Base-by-base conservation (phyloP, 2,329 filamentous ascomycete genomes). In the Colletotrichum graminicola region DNA sequence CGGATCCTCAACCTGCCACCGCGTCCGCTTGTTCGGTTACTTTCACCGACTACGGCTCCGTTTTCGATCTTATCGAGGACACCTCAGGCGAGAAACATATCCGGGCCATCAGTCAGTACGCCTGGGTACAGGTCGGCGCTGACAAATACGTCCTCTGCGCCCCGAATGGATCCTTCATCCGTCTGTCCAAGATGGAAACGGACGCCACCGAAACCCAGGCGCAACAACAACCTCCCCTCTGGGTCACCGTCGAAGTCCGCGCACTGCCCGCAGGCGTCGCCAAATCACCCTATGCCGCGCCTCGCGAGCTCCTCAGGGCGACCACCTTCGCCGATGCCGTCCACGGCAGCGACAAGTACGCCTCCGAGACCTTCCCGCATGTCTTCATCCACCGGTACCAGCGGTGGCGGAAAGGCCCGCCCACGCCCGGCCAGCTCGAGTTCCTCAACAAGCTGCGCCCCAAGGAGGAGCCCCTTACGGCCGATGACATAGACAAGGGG, bases 1-100 rank as follows among this genome's bases (percentile, higher is more conserved):
- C 73, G 12, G 54, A 47, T 8, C 14, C 39, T 21, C 32, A 59
- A 4, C 3, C 66, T 41, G 29, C 52, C 36, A 49, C 54, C 14
- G 60, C 39, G 36, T 45, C 23, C n/a, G 73, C 79, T 32, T 79
- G 78, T 5, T 87, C 85, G 26, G 83, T 98, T 39, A 92, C 89
- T 0, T 97, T 98, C 77, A 95, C 93, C 10, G 94, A 97, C 76
- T 99, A 98, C 79, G 92, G 93, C 69, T 95, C 92, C 2, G 91
- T 99, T n/a, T 91, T 94, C 74, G 96, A 98, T 76, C 87, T 99
- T 18, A 92, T 99, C 45, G 88, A 91, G 55, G 95, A 98, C 79
- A 92, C 91, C 0, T 92, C 91, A 3, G 90, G 89, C 36, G 95
- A 98, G 77, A 86, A 86, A 55, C 92, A 95, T 77, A 94, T 98